These are phyloP conservation scores for Kalmusia sp. DNA, from an alignment of 2,329 filamentous ascomycete genomes.

Conservation along the genomic window DNA sequence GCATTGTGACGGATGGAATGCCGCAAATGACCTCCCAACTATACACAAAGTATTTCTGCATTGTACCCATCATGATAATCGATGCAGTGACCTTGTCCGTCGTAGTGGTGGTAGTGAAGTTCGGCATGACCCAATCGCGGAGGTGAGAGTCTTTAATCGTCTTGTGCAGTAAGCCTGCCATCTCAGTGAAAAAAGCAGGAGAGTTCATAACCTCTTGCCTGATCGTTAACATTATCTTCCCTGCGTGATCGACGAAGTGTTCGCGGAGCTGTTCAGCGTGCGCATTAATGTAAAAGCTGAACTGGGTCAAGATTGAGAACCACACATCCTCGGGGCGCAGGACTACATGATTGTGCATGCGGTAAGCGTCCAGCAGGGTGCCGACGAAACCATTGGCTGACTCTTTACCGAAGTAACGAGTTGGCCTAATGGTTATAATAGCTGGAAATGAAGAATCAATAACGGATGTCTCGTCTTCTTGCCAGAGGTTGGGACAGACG, in stretches of 20 bases:
- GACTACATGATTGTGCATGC: conserved; percentile 13
- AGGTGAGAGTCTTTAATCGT: conserved; percentile 53
- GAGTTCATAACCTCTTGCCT: conserved; percentile 18
- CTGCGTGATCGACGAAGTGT: conserved; percentile 42
- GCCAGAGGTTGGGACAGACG: too few relatives aligned
- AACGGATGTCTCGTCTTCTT: too few relatives aligned
- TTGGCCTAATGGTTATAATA: too few relatives aligned
- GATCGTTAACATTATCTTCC: conserved; percentile 16
- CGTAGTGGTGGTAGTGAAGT: conserved; percentile 59
- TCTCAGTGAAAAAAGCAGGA: conserved; percentile 36
- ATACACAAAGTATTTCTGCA: conserved; percentile 59
- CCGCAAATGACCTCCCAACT: conserved; percentile 49
- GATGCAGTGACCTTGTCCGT: conserved; percentile 53
- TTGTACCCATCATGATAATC: conserved; percentile 59
- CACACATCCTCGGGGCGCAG: conserved; percentile 31
- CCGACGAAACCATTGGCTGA: too few relatives aligned
- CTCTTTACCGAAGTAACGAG: too few relatives aligned
- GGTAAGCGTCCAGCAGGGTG: too few relatives aligned
- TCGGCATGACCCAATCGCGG: conserved; percentile 58
- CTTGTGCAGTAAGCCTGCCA: conserved; percentile 50
- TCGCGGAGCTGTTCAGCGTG: conserved; percentile 19
- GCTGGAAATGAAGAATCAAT: too few relatives aligned
- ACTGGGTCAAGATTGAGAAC: conserved; percentile 26
- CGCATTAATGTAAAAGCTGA: conserved; percentile 26
- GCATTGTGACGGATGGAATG: conserved; percentile 60